Conservation (phyloP, 208 protist genomes). For the Leishmania martiniquensis region DNA sequence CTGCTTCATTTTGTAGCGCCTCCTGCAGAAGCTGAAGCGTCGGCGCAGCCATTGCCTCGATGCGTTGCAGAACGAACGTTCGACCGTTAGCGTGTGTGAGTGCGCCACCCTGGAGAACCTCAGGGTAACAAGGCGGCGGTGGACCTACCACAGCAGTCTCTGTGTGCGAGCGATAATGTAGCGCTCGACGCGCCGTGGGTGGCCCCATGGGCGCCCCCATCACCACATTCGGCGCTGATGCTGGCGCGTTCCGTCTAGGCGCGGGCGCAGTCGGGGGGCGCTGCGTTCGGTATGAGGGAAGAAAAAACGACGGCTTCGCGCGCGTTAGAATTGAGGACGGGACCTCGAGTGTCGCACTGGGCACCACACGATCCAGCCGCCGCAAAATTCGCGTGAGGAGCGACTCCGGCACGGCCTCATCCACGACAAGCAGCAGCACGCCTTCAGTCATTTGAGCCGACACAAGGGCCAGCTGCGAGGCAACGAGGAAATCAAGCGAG, state of each 20-base stretch:
- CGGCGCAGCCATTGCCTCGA: slow-evolving; percentile 34
- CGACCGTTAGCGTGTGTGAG: slow-evolving; percentile 35
- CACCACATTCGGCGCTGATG: neutral
- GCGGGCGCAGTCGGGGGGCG: neutral
- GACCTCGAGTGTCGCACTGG: slow-evolving; percentile 23
- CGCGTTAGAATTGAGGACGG: slow-evolving; percentile 7
- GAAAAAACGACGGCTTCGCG: slow-evolving; percentile 32
- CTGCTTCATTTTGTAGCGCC: slow-evolving; percentile 14
- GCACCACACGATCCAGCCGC: slow-evolving; percentile 10
- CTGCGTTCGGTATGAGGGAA: slow-evolving; percentile 34
- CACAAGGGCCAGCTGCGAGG: slow-evolving; percentile 36
- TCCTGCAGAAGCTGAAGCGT: slow-evolving; percentile 52
- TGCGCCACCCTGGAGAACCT: slow-evolving; percentile 38
- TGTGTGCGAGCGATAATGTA: neutral
- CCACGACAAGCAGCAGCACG: slow-evolving; percentile 39
- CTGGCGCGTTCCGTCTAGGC: neutral
- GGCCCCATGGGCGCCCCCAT: slow-evolving; percentile 7
- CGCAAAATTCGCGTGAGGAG: slow-evolving; percentile 25
- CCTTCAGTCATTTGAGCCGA: slow-evolving; percentile 39
- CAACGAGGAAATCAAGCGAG: slow-evolving; percentile 51
- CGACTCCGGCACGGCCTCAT: slow-evolving; percentile 24
- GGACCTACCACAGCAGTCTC: neutral
- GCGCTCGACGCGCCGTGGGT: neutral
- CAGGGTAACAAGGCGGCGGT: slow-evolving; percentile 21
- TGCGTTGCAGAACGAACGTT: slow-evolving; percentile 34